Percentiles rank a stretch among this genome's conserved stretches.
Evolutionary conservation across 2,329 filamentous ascomycete species (phyloP).

Genomic region (Exophiala lecanii-corni): DNA sequence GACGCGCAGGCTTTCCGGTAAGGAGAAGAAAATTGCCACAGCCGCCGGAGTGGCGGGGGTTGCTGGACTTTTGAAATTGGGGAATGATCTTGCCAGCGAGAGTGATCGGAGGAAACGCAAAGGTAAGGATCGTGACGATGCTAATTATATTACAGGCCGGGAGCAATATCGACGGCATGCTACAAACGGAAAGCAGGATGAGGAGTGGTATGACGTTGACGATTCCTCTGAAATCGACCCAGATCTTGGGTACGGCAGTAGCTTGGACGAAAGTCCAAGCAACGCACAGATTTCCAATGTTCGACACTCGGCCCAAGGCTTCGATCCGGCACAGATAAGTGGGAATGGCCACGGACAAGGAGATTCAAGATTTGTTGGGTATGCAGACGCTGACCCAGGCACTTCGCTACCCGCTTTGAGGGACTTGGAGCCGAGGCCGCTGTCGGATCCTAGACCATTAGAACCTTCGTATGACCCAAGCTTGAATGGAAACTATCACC

Average conservation of each 20-base stretch:
- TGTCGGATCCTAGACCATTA: conserved; percentile 11
- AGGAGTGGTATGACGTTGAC: conserved; percentile 57
- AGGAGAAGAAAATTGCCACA: conserved; percentile 22
- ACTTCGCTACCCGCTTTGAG: conserved; percentile 51
- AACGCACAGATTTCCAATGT: conserved; percentile 48
- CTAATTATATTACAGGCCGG: conserved; percentile 20
- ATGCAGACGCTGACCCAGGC: neutral
- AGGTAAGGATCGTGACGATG: conserved; percentile 19
- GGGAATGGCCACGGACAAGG: neutral
- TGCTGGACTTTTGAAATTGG: conserved; percentile 44
- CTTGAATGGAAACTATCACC: neutral
- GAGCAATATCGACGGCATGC: conserved; percentile 11
- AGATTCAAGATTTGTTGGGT: neutral
- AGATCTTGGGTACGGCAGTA: conserved; percentile 56
- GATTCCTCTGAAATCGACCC: conserved; percentile 51
- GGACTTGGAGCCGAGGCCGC: conserved; percentile 44
- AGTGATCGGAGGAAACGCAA: conserved; percentile 23
- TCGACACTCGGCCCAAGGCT: conserved; percentile 49
- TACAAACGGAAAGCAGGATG: conserved; percentile 41
- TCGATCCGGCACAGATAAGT: conserved; percentile 31
- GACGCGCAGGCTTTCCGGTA: conserved; percentile 29
- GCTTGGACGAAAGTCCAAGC: conserved; percentile 21
- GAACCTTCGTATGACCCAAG: neutral
- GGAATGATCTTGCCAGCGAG: conserved; percentile 43
- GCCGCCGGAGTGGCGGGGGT: conserved; percentile 44